A percentile compares a stretch with the other conserved stretches of the same genome.
Conservation (phyloP, 2,329 filamentous ascomycete genomes). For the Trichoderma pleuroti region DNA sequence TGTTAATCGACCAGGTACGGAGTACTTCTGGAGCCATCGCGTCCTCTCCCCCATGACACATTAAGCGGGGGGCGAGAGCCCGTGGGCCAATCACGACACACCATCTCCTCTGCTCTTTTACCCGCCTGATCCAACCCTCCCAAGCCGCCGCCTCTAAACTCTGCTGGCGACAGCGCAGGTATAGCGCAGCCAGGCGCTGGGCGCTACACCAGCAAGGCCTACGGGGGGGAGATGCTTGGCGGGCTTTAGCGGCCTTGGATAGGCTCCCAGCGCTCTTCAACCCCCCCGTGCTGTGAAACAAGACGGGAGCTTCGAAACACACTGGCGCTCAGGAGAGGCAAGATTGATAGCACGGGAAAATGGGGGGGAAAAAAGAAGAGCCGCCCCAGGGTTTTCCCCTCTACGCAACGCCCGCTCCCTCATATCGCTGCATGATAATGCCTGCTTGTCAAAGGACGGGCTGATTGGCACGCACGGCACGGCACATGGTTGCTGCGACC, state of each 20-base stretch:
- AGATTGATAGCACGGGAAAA: background rate
- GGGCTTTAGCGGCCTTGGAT: background rate
- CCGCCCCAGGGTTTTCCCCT: background rate
- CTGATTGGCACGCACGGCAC: conserved; percentile 4
- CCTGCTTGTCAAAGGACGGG: background rate
- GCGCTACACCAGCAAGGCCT: conserved; percentile 3
- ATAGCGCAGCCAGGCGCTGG: conserved; percentile 1
- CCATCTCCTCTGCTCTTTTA: conserved; percentile 21
- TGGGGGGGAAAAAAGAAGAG: background rate
- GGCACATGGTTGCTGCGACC: conserved; percentile 12
- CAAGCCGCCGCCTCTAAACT: conserved; percentile 12
- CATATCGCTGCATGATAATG: background rate
- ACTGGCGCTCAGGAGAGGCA: background rate
- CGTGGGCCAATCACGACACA: conserved; percentile 31
- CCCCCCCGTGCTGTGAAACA: background rate
- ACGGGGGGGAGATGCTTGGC: conserved; percentile 4
- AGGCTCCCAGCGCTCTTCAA: background rate
- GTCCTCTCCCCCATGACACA: conserved; percentile 36
- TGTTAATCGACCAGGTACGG: conserved; percentile 19
- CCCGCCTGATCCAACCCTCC: conserved; percentile 19
- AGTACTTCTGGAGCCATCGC: conserved; percentile 22
- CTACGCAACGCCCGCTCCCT: conserved; percentile 1
- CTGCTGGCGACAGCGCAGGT: conserved; percentile 7
- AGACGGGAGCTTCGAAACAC: background rate
- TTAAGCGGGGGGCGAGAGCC: conserved; percentile 35